Percentiles rank a stretch among this genome's conserved stretches.
Conservation (phyloP, 352 stramenopile species). For the Phytopythium montanum region DNA sequence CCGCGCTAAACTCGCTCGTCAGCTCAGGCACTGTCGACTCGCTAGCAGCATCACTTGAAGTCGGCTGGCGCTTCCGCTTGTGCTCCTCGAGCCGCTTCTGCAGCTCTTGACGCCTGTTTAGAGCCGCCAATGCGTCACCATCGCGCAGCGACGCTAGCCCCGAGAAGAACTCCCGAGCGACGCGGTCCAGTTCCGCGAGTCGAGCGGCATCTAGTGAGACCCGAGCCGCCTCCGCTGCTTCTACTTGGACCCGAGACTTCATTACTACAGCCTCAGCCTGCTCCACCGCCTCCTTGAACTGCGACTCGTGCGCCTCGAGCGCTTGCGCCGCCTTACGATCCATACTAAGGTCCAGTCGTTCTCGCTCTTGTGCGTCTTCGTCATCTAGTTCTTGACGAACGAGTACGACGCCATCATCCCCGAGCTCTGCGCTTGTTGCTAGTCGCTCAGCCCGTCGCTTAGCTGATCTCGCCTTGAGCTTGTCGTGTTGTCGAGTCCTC, state of each 20-base stretch:
- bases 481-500: constrained; percentile 30
- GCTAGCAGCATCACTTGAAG: neutral
- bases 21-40: neutral
- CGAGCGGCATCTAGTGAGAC: constrained; percentile 21
- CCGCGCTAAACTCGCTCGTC: neutral
- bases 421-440: constrained; percentile 8
- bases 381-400: constrained; percentile 11
- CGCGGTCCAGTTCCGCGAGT: constrained; percentile 21
- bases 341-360: constrained; percentile 17
- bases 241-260: too few relatives aligned
- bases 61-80: neutral
- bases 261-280: neutral
- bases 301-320: constrained; percentile 15
- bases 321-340: constrained; percentile 18
- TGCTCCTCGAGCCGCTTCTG: constrained; percentile 21
- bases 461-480: constrained; percentile 24
- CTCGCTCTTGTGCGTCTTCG: constrained; percentile 17
- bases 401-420: constrained; percentile 4
- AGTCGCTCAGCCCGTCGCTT: constrained; percentile 14
- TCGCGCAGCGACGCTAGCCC: constrained; percentile 4
- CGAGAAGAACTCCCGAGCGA: constrained; percentile 23
- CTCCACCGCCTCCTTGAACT: constrained; percentile 9
- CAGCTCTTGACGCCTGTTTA: constrained; percentile 16
- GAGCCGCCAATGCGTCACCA: constrained; percentile 5
- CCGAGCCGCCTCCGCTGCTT: constrained; percentile 22